Percentiles rank a stretch among this genome's conserved stretches.
phyloP scores from a whole-genome alignment of 2,329 filamentous ascomycete genomes.

The Venturia aucupariae region DNA sequence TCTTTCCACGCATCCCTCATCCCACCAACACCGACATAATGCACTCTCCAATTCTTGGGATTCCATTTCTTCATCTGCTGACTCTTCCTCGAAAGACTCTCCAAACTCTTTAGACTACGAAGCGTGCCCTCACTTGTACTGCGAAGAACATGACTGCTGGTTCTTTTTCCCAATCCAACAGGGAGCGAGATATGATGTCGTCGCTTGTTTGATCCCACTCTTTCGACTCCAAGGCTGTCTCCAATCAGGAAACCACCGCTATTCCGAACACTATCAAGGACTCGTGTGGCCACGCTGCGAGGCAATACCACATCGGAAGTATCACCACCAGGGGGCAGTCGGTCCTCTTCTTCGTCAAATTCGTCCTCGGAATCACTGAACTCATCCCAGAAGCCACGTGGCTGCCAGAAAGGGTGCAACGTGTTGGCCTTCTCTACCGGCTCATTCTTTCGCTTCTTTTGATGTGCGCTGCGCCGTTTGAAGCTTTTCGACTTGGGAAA shows the following conservation, averaged over 20 bases:
- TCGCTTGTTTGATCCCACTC: conserved; percentile 34
- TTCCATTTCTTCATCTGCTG: conserved; percentile 28
- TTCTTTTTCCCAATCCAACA: conserved; percentile 23
- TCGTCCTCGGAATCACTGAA: conserved; percentile 34
- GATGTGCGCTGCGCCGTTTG: conserved; percentile 19
- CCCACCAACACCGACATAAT: conserved; percentile 42
- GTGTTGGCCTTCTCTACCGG: conserved; percentile 28
- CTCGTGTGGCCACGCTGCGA: conserved; percentile 20
- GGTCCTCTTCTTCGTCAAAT: conserved; percentile 25
- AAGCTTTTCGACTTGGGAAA: conserved; percentile 7
- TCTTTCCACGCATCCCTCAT: conserved; percentile 38
- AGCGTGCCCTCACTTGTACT: conserved; percentile 11
- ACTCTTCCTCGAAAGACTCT: conserved; percentile 20
- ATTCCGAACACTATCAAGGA: conserved; percentile 31
- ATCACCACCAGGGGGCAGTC: conserved; percentile 37
- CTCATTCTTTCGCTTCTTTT: conserved; percentile 18
- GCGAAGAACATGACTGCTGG: conserved; percentile 17
- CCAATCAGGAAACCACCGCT: conserved; percentile 40
- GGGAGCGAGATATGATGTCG: conserved; percentile 30
- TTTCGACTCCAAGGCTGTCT: conserved; percentile 48
- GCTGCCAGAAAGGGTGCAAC: conserved; percentile 54
- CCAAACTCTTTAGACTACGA: conserved; percentile 15
- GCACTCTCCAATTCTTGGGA: conserved; percentile 37
- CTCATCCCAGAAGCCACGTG: conserved; percentile 54
- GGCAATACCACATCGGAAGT: conserved; percentile 28